Conservation (phyloP, 176 grass and related monocot species). For the Cenchrus purpureus region DNA sequence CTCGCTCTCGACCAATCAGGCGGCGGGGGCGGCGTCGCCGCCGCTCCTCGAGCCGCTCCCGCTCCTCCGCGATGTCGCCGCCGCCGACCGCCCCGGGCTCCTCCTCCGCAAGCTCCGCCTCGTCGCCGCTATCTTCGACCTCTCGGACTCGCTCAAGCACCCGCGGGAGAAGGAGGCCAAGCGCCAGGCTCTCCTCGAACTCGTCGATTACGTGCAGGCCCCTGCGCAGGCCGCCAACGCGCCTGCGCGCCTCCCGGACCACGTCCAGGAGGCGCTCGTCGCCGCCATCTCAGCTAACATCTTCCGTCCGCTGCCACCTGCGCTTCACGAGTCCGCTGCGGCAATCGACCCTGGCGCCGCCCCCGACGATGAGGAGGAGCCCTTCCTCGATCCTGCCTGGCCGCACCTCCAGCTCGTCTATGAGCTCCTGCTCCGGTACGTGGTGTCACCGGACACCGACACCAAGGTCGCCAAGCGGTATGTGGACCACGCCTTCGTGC, state of each 20-base stretch:
- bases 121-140: constrained; percentile 73
- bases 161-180: constrained; percentile 87
- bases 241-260: constrained; percentile 58
- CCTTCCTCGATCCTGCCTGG: constrained; percentile 86
- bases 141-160: constrained; percentile 74
- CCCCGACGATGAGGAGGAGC: constrained; percentile 84
- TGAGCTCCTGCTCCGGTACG: constrained; percentile 80
- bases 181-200: constrained; percentile 78
- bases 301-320: constrained; percentile 72
- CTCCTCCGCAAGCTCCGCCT: constrained; percentile 82
- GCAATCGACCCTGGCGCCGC: constrained; percentile 61
- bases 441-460: constrained; percentile 80
- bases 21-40: constrained; percentile 34
- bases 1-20: not conserved
- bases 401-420: constrained; percentile 84
- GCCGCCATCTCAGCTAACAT: constrained; percentile 70
- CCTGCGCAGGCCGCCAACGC: constrained; percentile 45
- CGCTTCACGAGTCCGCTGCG: constrained; percentile 58
- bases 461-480: constrained; percentile 88
- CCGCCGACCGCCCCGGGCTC: constrained; percentile 64
- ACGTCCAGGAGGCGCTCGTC: constrained; percentile 77
- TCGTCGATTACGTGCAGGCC: constrained; percentile 85
- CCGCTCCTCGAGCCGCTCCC: constrained; percentile 77
- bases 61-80: constrained; percentile 74
- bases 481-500: constrained; percentile 83